These are phyloP conservation scores for Amborella trichopoda DNA, from an alignment of 164 flowering plant species.

Conservation along the genomic window DNA sequence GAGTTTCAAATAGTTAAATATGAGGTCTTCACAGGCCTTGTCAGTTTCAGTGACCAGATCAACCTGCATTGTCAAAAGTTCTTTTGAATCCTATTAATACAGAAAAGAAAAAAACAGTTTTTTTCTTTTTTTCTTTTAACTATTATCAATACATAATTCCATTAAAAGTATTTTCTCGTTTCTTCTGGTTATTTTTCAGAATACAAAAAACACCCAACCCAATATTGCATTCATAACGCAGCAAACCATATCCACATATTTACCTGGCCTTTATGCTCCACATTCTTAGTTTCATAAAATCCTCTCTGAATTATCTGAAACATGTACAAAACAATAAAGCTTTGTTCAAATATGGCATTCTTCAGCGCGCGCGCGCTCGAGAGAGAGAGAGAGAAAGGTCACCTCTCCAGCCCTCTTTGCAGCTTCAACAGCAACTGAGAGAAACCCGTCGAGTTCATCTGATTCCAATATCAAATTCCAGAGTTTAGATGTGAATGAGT, in stretches of 20 bases:
- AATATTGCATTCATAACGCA: too few relatives aligned
- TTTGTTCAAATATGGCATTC: background rate
- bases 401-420: conserved; percentile 88
- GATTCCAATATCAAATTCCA: too few relatives aligned
- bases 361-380: background rate
- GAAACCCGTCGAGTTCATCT: conserved; percentile 43
- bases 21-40: conserved; percentile 87
- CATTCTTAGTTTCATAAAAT: conserved; percentile 57
- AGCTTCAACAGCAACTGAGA: conserved; percentile 65
- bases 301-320: conserved; percentile 66
- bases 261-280: conserved; percentile 90
- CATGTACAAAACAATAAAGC: background rate
- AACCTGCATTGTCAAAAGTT: conserved; percentile 37
- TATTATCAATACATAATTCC: background rate
- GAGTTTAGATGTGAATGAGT: background rate
- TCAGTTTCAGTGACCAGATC: conserved; percentile 99
- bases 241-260: background rate
- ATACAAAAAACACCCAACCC: background rate
- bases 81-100: background rate
- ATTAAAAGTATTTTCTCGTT: too few relatives aligned
- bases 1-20: conserved; percentile 64
- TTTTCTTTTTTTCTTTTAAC: background rate
- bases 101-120: background rate
- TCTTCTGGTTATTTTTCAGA: too few relatives aligned
- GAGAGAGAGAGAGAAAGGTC: background rate